Evolutionary conservation across 2,329 filamentous ascomycete species (phyloP), one percentile per base, ranked within the genome.

Genomic region (Anthostomella pinea): DNA sequence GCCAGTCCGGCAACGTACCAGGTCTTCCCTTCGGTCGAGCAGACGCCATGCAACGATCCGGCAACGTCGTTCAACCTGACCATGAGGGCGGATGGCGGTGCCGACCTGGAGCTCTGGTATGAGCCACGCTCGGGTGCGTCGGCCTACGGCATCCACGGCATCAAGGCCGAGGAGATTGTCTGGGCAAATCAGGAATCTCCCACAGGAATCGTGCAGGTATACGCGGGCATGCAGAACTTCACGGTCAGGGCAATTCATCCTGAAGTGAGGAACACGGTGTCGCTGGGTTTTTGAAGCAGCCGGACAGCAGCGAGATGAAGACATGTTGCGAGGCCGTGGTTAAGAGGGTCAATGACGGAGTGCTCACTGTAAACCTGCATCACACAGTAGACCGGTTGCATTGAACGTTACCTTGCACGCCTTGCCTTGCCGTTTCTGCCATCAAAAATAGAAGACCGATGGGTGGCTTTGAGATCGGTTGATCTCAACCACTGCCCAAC

Each of bases 161-260:
- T 50, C 30, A 11, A 16, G 3, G 16, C 35, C 17, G 43, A 42
- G 2, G 22, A 50, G 31, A 52, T 52, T 15, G 14, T 40, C 20
- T 45, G 39, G 45, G 32, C 31, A 22, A 49, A 46, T 31, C 41
- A 46, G 32, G 30, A 51, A 23, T 41, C 39, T 6, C 45, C 43
- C 8, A 51, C 41, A 6, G 48, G 49, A n/a, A 39, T 29, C 6
- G 49, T 47, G 13, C 39, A 51, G 28, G 31, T 40, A 18, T 52
- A 52, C 16, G 15, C 21, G 8, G 49, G 48, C 9, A 45, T 46
- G 13, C 14, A 30, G 22, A 46, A 38, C 35, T 51, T 52, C 23
- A 40, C 22, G 6, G 38, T 48, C 7, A 21, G 33, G 10, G 35
- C 31, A 11, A 31, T 22, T 7, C 40, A 35, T 19, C 11, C 22